Evolutionary conservation across 192 early-diverging fungal species (phyloP), one percentile per base, ranked within the genome.

Genomic region (Entomortierella parvispora): DNA sequence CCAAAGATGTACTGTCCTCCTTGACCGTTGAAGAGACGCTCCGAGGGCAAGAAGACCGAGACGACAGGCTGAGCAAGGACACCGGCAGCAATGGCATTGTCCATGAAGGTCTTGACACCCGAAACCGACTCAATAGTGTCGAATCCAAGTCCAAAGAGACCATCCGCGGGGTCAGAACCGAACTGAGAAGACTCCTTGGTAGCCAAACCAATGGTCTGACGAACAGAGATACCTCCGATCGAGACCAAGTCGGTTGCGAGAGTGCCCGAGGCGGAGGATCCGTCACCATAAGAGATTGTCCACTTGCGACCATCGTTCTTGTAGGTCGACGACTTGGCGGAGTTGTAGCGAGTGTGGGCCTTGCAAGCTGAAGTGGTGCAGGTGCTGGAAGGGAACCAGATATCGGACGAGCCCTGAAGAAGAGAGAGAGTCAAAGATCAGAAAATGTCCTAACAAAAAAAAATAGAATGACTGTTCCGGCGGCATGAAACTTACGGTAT

Each of bases 261-360:
- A 32, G 65, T 55, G 55, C 83, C 83, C 22, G 49, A 60, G 10
- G 83, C 69, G n/a, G 50, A 54, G 15, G 86, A 87, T 33, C 84
- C 85, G 70, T 90, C 90, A 50, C 86, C 90, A 65, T 90, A 90
- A 10, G 80, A 79, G 23, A 90, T 89, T 0, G 69, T 69, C 86
- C 87, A 90, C 29, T 80, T 61, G 32, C 82, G 79, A 1, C 86
- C 86, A 47, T 84, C 86, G 2, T 76, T 57, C 54, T 81, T 69
- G 82, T 83, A 85, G 4, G 88, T 87, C 7, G 81, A 79, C 15
- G 84, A 85, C 65, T 79, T 80, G 51, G 71, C 64, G 12, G 81
- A 75, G 49, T 77, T 79, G 43, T 83, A 88, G 17, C 75, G 81
- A 47, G 65, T 82, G 62, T 88, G 82, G n/a, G 58, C 59, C 22